Conservation (phyloP, 352 stramenopile species). For the Thraustochytrium striatum region DNA sequence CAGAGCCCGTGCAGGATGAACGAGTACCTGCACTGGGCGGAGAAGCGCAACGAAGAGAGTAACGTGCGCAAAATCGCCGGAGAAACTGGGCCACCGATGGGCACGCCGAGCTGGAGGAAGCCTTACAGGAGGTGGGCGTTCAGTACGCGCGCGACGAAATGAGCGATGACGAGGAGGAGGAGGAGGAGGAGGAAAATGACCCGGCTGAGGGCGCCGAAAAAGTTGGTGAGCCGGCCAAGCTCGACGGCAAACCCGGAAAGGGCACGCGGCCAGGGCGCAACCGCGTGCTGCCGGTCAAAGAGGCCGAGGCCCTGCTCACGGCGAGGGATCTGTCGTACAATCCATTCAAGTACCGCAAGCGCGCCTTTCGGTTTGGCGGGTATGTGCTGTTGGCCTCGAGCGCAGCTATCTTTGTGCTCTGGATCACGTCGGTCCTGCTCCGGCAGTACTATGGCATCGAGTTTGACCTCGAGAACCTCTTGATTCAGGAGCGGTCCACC, state of each 20-base stretch:
- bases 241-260: too few relatives aligned
- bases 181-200: background rate
- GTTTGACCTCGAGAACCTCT: constrained; percentile 25
- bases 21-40: constrained; percentile 28
- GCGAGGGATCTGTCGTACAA: constrained; percentile 40
- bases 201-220: background rate
- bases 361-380: background rate
- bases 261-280: too few relatives aligned
- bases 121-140: background rate
- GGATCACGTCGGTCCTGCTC: constrained; percentile 21
- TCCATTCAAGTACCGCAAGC: constrained; percentile 20
- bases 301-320: constrained; percentile 24
- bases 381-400: background rate
- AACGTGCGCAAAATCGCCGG: background rate
- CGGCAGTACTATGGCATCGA: constrained; percentile 45
- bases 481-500: constrained; percentile 30
- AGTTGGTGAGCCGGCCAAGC: too few relatives aligned
- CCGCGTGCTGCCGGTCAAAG: constrained; percentile 17
- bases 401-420: constrained; percentile 3
- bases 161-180: background rate
- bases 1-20: constrained; percentile 33
- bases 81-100: background rate
- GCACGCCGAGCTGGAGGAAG: background rate
- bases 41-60: background rate
- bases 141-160: background rate